These are phyloP conservation scores for Pythium brachiatum DNA, from an alignment of 352 stramenopile genomes.

Conservation along the genomic window DNA sequence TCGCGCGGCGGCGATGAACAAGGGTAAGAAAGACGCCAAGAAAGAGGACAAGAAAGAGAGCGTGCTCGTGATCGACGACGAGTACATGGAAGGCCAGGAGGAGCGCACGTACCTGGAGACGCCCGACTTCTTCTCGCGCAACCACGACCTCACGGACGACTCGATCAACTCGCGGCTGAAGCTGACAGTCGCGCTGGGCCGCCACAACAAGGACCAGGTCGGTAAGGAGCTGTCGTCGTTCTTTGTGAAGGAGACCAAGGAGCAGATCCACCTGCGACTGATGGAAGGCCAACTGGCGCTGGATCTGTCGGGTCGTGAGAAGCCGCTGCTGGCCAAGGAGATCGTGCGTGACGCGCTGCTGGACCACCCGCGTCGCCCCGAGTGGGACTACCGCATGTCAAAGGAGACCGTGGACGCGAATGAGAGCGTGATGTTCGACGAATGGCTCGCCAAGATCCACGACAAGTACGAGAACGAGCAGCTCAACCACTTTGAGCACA, in stretches of 20 bases:
- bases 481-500: slow-evolving; percentile 86
- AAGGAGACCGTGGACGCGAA: slow-evolving; percentile 84
- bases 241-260: slow-evolving; percentile 86
- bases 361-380: slow-evolving; percentile 66
- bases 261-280: slow-evolving; percentile 82
- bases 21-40: slow-evolving; percentile 15
- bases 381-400: slow-evolving; percentile 80
- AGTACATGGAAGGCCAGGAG: slow-evolving; percentile 19
- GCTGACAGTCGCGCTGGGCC: slow-evolving; percentile 76
- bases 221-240: slow-evolving; percentile 84
- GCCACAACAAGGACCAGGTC: slow-evolving; percentile 79
- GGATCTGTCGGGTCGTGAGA: slow-evolving; percentile 47
- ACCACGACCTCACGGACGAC: slow-evolving; percentile 67
- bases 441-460: slow-evolving; percentile 85
- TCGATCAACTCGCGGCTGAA: slow-evolving; percentile 61
- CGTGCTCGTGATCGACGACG: slow-evolving; percentile 31
- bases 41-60: slow-evolving; percentile 27
- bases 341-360: slow-evolving; percentile 63
- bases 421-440: slow-evolving; percentile 83
- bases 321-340: slow-evolving; percentile 54
- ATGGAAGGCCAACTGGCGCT: slow-evolving; percentile 79
- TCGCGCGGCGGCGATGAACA: not conserved
- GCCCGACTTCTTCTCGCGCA: slow-evolving; percentile 64
- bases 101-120: slow-evolving; percentile 38
- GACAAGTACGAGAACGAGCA: slow-evolving; percentile 79